Percentiles rank a stretch among this genome's conserved stretches.
Conservation (phyloP, 2,329 filamentous ascomycete genomes). For the Aureobasidium sp. region DNA sequence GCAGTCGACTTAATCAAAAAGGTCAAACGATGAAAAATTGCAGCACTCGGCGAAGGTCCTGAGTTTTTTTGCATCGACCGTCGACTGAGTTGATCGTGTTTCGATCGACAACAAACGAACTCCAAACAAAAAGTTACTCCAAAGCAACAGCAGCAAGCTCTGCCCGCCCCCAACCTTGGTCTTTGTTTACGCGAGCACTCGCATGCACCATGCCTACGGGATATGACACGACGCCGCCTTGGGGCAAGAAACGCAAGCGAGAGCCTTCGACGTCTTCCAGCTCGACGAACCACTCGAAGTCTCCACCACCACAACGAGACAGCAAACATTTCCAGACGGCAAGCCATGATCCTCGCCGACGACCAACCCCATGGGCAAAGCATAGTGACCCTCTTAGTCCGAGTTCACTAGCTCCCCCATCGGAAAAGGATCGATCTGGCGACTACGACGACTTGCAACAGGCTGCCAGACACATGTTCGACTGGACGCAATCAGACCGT, state of each 20-base stretch:
- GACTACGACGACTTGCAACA: background rate
- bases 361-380: background rate
- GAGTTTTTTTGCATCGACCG: background rate
- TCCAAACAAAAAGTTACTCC: background rate
- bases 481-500: background rate
- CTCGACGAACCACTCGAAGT: background rate
- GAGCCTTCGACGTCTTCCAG: background rate
- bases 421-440: background rate
- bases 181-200: background rate
- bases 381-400: slow-evolving; percentile 6
- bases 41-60: background rate
- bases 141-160: background rate
- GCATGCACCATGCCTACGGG: background rate
- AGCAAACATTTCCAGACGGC: background rate
- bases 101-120: background rate
- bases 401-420: background rate
- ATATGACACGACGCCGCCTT: background rate
- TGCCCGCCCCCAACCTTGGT: background rate
- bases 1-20: background rate
- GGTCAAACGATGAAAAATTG: background rate
- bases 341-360: background rate
- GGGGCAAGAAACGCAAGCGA: slow-evolving; percentile 6
- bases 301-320: background rate
- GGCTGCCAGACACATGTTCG: background rate
- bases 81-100: background rate